Base-by-base conservation (phyloP, 106 monocot species). In the Dendrobium catenatum region DNA sequence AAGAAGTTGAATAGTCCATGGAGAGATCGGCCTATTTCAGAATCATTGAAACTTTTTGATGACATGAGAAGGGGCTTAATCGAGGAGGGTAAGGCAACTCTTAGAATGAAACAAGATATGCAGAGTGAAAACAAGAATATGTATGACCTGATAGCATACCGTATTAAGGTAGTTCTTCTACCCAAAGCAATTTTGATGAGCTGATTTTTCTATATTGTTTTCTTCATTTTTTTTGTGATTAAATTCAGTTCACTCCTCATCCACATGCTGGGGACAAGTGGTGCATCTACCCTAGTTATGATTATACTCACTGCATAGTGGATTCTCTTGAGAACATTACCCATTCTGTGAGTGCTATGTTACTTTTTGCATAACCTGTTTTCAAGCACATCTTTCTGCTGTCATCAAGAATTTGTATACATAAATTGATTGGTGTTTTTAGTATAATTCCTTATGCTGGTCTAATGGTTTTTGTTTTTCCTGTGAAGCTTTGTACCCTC, bases 41-140 rank as follows among this genome's bases (percentile, higher is more conserved):
- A 99, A 81, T 99, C 99, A 80, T 79, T 99, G 18, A 79, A 89
- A 61, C 46, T 99, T 41, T 99, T 99, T 84, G 89, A 91, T 82
- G 91, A 99, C 19, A 99, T 99, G 99, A 91, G 80, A 78, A 81
- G 76, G 6, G 99, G 99, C 24, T 77, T 95, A 89, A 91, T 99
- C 44, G 93, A 89, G 42, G 99, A 99, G 82, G 99, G 95, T 4
- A 93, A 95, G 83, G 99, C 99, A 68, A 99, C 99, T 49, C 93
- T 99, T 46, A 87, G 99, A 77, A 46, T 99, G 77, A 99, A 99
- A 59, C 93, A 93, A 83, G 99, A 99, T 80, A 99, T 95, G 99
- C 99, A 95, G 85, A 95, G 89, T 77, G 95, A 99, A 56, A 99
- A 99, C 77, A 95, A 99, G 79, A 99, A 99, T 85, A 99, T 99